Conservation (phyloP, 2,329 filamentous ascomycete genomes). For the Xylariales sp. region DNA sequence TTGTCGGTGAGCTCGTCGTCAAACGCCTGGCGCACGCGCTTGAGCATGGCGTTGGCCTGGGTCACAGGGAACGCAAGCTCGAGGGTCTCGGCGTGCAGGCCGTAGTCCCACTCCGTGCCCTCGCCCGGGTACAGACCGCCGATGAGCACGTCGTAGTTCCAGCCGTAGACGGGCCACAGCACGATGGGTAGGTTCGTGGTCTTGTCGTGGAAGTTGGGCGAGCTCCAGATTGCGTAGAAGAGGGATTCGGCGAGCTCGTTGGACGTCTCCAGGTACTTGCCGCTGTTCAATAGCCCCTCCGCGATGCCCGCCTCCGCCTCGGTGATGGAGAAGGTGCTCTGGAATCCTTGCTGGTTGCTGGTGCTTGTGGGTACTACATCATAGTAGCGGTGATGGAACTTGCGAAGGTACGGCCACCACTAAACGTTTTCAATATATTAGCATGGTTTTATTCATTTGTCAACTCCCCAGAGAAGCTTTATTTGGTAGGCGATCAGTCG, state of each 20-base stretch:
- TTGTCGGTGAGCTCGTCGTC: slow-evolving; percentile 37
- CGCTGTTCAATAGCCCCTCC: slow-evolving; percentile 37
- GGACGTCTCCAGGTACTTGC: slow-evolving; percentile 40
- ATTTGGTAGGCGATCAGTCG: too few relatives aligned
- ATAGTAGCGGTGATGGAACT: slow-evolving; percentile 51
- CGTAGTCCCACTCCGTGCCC: slow-evolving; percentile 45
- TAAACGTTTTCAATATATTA: too few relatives aligned
- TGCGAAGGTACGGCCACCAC: slow-evolving; percentile 48
- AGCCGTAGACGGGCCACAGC: slow-evolving; percentile 47
- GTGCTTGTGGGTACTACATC: slow-evolving; percentile 35
- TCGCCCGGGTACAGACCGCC: slow-evolving; percentile 45
- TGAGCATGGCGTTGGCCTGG: slow-evolving; percentile 42
- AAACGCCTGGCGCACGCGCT: slow-evolving; percentile 42
- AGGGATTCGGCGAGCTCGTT: slow-evolving; percentile 45
- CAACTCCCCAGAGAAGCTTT: too few relatives aligned
- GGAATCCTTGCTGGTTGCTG: slow-evolving; percentile 42
- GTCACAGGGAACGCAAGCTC: slow-evolving; percentile 49
- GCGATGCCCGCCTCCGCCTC: slow-evolving; percentile 36
- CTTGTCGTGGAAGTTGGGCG: slow-evolving; percentile 49
- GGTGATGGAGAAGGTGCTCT: slow-evolving; percentile 47
- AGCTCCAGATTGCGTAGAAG: slow-evolving; percentile 44
- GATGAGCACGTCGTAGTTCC: slow-evolving; percentile 50
- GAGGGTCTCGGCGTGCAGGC: slow-evolving; percentile 41
- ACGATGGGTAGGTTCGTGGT: slow-evolving; percentile 36
- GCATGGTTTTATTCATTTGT: too few relatives aligned